Evolutionary conservation across 805 yeast genomes (phyloP), one percentile per base, ranked within the genome.

Genomic region (Ogataea nitratoaversa): DNA sequence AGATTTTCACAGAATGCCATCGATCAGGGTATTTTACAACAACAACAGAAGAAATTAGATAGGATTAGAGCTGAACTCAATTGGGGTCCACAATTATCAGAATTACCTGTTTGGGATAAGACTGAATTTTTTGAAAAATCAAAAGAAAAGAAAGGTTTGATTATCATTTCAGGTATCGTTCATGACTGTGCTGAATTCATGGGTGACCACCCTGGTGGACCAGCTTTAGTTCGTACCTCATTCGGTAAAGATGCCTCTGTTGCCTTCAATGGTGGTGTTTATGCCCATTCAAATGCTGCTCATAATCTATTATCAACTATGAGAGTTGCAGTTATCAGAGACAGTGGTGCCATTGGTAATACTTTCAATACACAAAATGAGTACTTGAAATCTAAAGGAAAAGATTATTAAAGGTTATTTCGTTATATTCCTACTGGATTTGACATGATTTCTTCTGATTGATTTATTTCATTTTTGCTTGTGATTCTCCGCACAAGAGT

Each of bases 191-290:
- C 82, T 44, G 64, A 67, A 13, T 84, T 83, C 60, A 72, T 83
- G 49, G 71, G 75, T 43, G 86, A 82, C 56, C 95, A 85, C 59
- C 95, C 95, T 48, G 95, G 95, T 73, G 95, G 95, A 50, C 79
- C 75, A 57, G 80, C 87, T 34, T 66, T 85, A 47, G 64, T 85
- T 36, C 72, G 76, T 52, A 79, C 89, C 25, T 79, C 90, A 2
- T 65, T 75, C 45, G 90, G 91, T 54, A 84, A 83, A 60, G 93
- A 85, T 61, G 91, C 91, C 20, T 82, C 91, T 12, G 76, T 74
- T 58, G 93, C 90, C 1, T 85, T 85, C 71, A 82, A 82, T 58
- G 95, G 95, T 59, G 90, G 87, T 58, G 93, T 85, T 23, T 85
- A 85, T 57, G 78, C 84, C 11, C 95, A 85, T 58, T 82, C 91